Conservation (phyloP, 2,329 filamentous ascomycete genomes). For the Pseudogymnoascus sp. region DNA sequence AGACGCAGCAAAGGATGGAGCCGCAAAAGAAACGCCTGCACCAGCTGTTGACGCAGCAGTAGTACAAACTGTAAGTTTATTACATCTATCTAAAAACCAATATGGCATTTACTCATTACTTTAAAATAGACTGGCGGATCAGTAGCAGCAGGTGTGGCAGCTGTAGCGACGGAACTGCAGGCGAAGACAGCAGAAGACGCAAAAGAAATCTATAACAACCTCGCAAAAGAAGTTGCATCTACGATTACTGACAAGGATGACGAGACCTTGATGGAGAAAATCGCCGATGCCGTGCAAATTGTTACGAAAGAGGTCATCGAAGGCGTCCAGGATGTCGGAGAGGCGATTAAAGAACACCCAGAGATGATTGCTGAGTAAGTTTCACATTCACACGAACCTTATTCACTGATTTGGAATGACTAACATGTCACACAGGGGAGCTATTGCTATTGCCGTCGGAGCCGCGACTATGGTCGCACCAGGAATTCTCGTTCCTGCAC, state of each 20-base stretch:
- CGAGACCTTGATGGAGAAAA: slow-evolving; percentile 16
- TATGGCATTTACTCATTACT: not conserved
- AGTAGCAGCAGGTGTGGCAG: slow-evolving; percentile 13
- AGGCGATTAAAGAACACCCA: slow-evolving; percentile 23
- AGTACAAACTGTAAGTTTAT: not conserved
- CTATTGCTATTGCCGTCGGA: slow-evolving; percentile 23
- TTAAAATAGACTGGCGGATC: not conserved
- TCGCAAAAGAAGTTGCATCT: slow-evolving; percentile 19
- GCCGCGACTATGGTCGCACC: slow-evolving; percentile 24
- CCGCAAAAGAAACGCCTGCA: not conserved
- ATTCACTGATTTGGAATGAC: slow-evolving; percentile 1
- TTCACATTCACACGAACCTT: not conserved
- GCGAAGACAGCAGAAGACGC: slow-evolving; percentile 17
- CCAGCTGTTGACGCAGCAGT: not conserved
- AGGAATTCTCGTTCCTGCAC: slow-evolving; percentile 22
- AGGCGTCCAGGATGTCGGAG: slow-evolving; percentile 20
- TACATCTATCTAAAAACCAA: not conserved
- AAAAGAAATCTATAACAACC: slow-evolving; percentile 18
- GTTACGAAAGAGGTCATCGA: slow-evolving; percentile 21
- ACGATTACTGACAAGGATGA: slow-evolving; percentile 16
- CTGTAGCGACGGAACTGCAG: not conserved
- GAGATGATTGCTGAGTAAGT: slow-evolving; percentile 25
- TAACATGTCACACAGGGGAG: slow-evolving; percentile 18
- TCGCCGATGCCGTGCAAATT: slow-evolving; percentile 19
- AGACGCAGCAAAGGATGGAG: not conserved